phyloP scores from a whole-genome alignment of 2,329 filamentous ascomycete species.

The Bipolaris victoriae region DNA sequence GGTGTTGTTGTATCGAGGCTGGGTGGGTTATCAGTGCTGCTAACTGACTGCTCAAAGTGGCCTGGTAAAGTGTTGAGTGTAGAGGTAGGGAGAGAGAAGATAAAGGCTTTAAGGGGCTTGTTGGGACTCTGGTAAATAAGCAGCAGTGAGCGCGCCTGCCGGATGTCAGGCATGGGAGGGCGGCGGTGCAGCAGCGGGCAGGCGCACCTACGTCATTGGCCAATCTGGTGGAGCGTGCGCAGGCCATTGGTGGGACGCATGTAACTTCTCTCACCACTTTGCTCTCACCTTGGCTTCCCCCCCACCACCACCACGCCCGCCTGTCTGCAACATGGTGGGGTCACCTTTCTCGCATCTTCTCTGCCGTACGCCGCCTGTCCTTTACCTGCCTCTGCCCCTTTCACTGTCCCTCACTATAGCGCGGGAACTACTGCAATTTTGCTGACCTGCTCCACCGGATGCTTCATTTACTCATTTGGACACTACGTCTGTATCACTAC shows the following conservation, averaged over 20 bases:
- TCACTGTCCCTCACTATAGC: not conserved
- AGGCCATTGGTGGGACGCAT: conserved; percentile 16
- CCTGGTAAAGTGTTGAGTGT: conserved; percentile 6
- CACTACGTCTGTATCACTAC: conserved; percentile 8
- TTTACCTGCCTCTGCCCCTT: not conserved
- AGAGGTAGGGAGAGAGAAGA: conserved; percentile 13
- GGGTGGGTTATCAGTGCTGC: conserved; percentile 18
- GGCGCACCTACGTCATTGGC: conserved; percentile 33
- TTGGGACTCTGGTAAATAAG: conserved; percentile 36
- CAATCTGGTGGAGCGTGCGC: conserved; percentile 18
- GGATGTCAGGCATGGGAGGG: conserved; percentile 32
- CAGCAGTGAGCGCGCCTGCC: conserved; percentile 25
- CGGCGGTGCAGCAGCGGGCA: conserved; percentile 20
- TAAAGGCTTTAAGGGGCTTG: conserved; percentile 22
- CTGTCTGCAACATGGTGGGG: conserved; percentile 1
- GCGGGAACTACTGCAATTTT: conserved; percentile 2
- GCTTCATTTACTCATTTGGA: not conserved
- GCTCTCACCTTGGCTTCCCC: conserved; percentile 10
- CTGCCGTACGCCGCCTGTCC: not conserved
- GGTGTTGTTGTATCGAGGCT: conserved; percentile 12
- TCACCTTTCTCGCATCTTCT: not conserved
- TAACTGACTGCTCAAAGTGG: conserved; percentile 24
- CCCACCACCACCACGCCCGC: not conserved
- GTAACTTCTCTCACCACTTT: conserved; percentile 11
- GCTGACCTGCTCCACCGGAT: not conserved